A percentile compares a stretch with the other conserved stretches of the same genome.
Conservation (phyloP, 2,329 filamentous ascomycete genomes). For the Lasiodiplodia theobromae region DNA sequence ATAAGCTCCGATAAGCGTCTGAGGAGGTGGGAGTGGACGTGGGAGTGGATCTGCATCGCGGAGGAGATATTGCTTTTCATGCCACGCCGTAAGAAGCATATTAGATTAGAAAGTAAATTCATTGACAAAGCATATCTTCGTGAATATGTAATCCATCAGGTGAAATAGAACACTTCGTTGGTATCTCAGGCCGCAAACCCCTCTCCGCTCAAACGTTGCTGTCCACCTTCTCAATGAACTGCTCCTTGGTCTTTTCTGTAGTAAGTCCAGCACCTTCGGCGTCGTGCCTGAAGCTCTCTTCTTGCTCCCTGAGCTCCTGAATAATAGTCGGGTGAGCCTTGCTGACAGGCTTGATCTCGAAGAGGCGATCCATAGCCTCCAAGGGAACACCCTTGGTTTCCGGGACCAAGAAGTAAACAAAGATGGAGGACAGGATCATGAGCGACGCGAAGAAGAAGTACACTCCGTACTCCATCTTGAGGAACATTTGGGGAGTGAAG, state of each 20-base stretch:
- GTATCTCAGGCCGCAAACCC: neutral
- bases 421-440: conserved; percentile 53
- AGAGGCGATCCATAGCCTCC: conserved; percentile 56
- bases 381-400: conserved; percentile 56
- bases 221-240: conserved; percentile 30
- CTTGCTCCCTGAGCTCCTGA: conserved; percentile 45
- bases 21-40: too few species aligned
- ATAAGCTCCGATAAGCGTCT: too few species aligned
- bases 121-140: too few species aligned
- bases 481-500: conserved; percentile 69
- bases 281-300: conserved; percentile 53
- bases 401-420: conserved; percentile 54
- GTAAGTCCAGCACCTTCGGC: conserved; percentile 45
- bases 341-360: conserved; percentile 52
- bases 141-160: too few species aligned
- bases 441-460: conserved; percentile 59
- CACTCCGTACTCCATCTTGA: conserved; percentile 52
- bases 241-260: conserved; percentile 26
- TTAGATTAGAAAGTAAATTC: too few species aligned
- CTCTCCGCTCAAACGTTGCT: conserved; percentile 4
- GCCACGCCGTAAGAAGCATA: too few species aligned
- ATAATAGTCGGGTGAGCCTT: conserved; percentile 52
- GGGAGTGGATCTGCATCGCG: too few species aligned
- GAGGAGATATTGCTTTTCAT: too few species aligned
- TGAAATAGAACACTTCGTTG: too few species aligned